Conservation (phyloP, 352 stramenopile genomes). For the Globisporangium nodosum region DNA sequence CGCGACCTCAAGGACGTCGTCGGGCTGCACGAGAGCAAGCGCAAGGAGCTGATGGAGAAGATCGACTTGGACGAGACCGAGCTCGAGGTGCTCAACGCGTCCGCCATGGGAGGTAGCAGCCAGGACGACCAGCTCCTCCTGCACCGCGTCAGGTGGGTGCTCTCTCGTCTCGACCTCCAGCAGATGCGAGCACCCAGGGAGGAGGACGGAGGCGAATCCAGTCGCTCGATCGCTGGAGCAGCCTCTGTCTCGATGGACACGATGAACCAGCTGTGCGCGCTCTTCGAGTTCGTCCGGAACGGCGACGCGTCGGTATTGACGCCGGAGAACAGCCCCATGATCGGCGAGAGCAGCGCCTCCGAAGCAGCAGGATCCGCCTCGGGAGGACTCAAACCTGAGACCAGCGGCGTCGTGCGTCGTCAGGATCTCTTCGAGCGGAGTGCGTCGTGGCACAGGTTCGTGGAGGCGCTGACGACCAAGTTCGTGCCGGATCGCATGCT, state of each 20-base stretch:
- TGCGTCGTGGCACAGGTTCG: slow-evolving; percentile 50
- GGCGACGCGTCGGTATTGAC: slow-evolving; percentile 37
- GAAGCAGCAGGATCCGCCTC: slow-evolving; percentile 3
- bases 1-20: slow-evolving; percentile 61
- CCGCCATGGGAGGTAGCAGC: neutral
- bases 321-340: slow-evolving; percentile 51
- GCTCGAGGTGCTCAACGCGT: slow-evolving; percentile 42
- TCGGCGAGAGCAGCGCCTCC: slow-evolving; percentile 5
- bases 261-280: slow-evolving; percentile 58
- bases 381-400: neutral
- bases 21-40: slow-evolving; percentile 38
- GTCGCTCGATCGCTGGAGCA: neutral
- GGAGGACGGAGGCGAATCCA: slow-evolving; percentile 7
- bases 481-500: slow-evolving; percentile 64
- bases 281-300: slow-evolving; percentile 73
- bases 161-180: slow-evolving; percentile 57
- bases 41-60: slow-evolving; percentile 38
- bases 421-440: slow-evolving; percentile 32
- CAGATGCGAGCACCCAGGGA: slow-evolving; percentile 1
- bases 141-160: slow-evolving; percentile 72
- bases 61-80: slow-evolving; percentile 53
- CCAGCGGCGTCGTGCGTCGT: slow-evolving; percentile 16
- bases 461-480: slow-evolving; percentile 57
- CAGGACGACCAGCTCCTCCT: slow-evolving; percentile 57
- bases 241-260: slow-evolving; percentile 16